Percentiles rank a stretch among this genome's conserved stretches.
phyloP scores from a whole-genome alignment of 148 eudicot genomes.

The Vaccinium myrtillus region DNA sequence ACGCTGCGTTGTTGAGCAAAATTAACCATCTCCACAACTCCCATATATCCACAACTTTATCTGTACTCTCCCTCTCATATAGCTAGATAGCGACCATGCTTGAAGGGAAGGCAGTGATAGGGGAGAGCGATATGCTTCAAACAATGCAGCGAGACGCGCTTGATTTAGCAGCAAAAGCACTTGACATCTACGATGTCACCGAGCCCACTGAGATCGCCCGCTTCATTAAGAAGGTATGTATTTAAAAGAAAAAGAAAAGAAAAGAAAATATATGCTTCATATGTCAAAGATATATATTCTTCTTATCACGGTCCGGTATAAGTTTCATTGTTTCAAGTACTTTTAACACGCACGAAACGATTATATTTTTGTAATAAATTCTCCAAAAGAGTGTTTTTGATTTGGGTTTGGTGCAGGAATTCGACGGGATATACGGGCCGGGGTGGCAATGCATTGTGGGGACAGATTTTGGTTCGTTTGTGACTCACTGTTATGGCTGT shows the following conservation, averaged over 20 bases:
- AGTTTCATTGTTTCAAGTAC: too few species aligned
- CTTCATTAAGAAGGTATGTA: conserved; percentile 65
- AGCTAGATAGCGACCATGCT: neutral
- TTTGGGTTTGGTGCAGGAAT: conserved; percentile 34
- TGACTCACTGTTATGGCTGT: conserved; percentile 78
- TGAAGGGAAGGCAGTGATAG: conserved; percentile 10
- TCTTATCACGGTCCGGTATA: too few species aligned
- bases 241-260: too few species aligned
- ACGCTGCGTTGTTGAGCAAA: neutral
- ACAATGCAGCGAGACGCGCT: conserved; percentile 67
- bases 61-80: neutral
- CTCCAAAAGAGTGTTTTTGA: too few species aligned
- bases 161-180: conserved; percentile 69
- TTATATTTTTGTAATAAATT: neutral
- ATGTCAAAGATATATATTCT: too few species aligned
- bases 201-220: conserved; percentile 78
- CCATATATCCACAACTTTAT: neutral
- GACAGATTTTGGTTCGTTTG: conserved; percentile 82
- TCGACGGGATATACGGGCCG: conserved; percentile 55
- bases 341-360: too few species aligned
- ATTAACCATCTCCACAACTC: neutral
- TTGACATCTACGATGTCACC: conserved; percentile 75
- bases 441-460: conserved; percentile 99
- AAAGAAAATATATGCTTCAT: too few species aligned
- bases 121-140: neutral